Base-by-base conservation (phyloP, 2,329 filamentous ascomycete species). In the Aspergillus uvarum region DNA sequence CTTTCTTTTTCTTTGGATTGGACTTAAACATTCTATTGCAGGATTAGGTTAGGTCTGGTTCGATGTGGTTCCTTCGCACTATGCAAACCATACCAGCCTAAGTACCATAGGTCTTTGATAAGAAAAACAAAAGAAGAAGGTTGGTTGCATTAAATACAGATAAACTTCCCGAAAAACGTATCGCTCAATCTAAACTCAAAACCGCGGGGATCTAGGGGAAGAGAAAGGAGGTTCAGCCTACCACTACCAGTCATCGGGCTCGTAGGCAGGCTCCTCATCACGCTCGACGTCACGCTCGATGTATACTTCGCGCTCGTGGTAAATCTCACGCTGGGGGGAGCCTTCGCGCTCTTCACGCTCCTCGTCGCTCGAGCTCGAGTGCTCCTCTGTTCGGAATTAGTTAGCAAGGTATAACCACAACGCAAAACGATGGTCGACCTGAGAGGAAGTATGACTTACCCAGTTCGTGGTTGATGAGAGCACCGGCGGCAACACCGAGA, bases 401-500 rank as follows among this genome's bases (percentile, higher is more conserved):
- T 61, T 58, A 61, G 51, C 51, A 48, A 11, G 14, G 32, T 26
- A 10, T 12, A 38, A 29, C 26, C 11, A 11, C 19, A 38, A 42
- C 5, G 7, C 4, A 16, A 4, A 42, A 54, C 19, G 22, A 47
- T 7, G 24, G 5, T 35, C 26, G 26, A 26, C 26, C 22, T 26
- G 49, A 47, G 11, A 10, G 29, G 24, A 35, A 8, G 59, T 48
- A 51, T 51, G 53, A 77, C 81, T 59, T 79, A 88, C 86, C 76
- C 14, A 86, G 63, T 56, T 82, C 83, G 68, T 87, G 79, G 12
- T 81, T 82, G 59, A 88, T 72, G 38, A 86, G 68, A 4, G 84
- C 86, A 51, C 85, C 86, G 11, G 83, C 86, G 35, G 85, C 70
- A 48, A 80, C 82, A 62, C 84, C 84, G 8, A 81, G 76, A 0